These are phyloP conservation scores for Schwanniomyces occidentalis DNA, from an alignment of 805 yeast species.

Conservation along the genomic window DNA sequence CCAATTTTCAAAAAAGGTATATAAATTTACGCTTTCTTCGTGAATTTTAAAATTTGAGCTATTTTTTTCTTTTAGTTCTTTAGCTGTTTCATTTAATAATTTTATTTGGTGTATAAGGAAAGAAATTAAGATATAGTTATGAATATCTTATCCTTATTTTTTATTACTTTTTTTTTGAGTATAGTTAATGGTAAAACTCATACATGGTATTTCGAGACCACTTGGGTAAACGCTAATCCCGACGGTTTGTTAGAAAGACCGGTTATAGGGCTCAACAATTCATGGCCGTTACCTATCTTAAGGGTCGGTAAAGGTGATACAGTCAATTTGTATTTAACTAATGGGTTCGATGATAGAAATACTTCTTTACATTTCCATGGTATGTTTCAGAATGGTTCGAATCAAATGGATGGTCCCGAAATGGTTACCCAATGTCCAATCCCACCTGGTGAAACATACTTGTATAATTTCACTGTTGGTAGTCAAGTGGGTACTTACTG, in stretches of 20 bases:
- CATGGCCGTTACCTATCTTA: conserved; percentile 89
- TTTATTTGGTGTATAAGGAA: conserved; percentile 10
- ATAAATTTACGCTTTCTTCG: conserved; percentile 4
- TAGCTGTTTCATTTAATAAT: conserved; percentile 10
- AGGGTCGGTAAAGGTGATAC: conserved; percentile 79
- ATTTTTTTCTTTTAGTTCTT: conserved; percentile 13
- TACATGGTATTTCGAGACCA: conserved; percentile 62
- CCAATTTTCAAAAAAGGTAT: neutral
- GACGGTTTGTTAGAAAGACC: conserved; percentile 58
- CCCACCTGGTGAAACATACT: conserved; percentile 69
- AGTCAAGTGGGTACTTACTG: conserved; percentile 89
- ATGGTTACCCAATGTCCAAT: conserved; percentile 89
- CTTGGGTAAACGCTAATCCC: conserved; percentile 68
- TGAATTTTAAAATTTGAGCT: conserved; percentile 4
- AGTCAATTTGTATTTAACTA: conserved; percentile 68
- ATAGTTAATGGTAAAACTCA: conserved; percentile 50
- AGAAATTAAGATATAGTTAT: conserved; percentile 8
- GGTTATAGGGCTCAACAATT: conserved; percentile 66
- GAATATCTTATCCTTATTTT: conserved; percentile 13
- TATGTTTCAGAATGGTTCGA: conserved; percentile 73
- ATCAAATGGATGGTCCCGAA: conserved; percentile 89
- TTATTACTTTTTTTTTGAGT: conserved; percentile 12
- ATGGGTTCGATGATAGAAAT: conserved; percentile 66
- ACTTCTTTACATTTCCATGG: conserved; percentile 95
- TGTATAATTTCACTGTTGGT: conserved; percentile 86